Evolutionary conservation across 768 basidiomycete genomes (phyloP), one percentile per base, ranked within the genome.

Genomic region (Dacryopinax primogenitus): DNA sequence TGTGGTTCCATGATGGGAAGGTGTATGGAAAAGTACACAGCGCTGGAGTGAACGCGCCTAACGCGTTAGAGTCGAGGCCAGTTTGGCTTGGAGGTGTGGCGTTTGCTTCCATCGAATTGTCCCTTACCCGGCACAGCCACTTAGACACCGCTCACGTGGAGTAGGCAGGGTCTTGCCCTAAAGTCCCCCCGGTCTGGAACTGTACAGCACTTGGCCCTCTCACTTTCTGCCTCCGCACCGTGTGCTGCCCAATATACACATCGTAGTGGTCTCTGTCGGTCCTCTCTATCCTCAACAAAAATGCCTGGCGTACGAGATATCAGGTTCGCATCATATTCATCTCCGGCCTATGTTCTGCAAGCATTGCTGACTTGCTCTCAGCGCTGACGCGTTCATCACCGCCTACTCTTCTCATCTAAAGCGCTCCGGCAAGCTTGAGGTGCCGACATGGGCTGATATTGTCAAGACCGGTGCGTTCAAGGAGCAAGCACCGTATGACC

Each of bases 391-490:
- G 68, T 97, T 97, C 81, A 96, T 97, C 78, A 72, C 82, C 68
- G 93, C 93, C 72, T 97, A 97, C 78, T 81, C 93, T 73, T 92
- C 89, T 74, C 93, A 97, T 78, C 83, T 97, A 75, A 97, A 97
- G 81, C 88, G 93, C 71, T 93, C 92, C 69, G 96, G 96, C 78
- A 98, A 98, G 83, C 90, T 99, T 74, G 94, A 99, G 81, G 90
- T 98, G 67, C 95, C 95, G 71, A 87, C 85, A 78, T 98, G 95
- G 95, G 95, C 90, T 67, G 95, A 96, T 77, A 80, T 97, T 72
- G 96, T 99, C 76, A 99, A 99, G 83, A 99, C 96, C 67, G 95
- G 91, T 76, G 80, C 88, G 67, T 93, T 82, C 84, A 98, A 98
- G 78, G 96, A 99, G 80, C 90, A 96, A 67, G 95, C 94, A 64